Percentiles rank a stretch among this genome's conserved stretches.
Conservation (phyloP, 2,329 filamentous ascomycete genomes). For the Endocalyx cinctus region DNA sequence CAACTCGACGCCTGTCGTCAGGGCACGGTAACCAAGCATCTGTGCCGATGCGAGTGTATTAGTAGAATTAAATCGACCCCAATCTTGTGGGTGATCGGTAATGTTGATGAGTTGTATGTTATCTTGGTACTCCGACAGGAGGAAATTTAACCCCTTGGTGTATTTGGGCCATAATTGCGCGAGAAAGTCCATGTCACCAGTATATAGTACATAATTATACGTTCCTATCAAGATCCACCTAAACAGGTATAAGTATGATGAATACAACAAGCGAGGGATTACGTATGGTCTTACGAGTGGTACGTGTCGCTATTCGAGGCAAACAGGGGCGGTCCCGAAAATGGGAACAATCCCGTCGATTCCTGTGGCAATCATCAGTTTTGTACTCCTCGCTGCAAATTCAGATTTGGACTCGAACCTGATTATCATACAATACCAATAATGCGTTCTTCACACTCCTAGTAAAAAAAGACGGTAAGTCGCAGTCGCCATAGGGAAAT, state of each 20-base stretch:
- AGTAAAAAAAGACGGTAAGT: too few species aligned
- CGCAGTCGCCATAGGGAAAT: too few species aligned
- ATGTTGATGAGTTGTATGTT: constrained; percentile 19
- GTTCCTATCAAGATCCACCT: constrained; percentile 49
- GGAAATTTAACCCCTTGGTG: constrained; percentile 36
- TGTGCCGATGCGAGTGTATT: constrained; percentile 21
- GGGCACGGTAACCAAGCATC: constrained; percentile 41
- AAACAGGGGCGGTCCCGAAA: constrained; percentile 20
- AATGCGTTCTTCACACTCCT: constrained; percentile 42
- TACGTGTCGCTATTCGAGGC: constrained; percentile 22
- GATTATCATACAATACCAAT: constrained; percentile 30
- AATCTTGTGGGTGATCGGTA: constrained; percentile 16
- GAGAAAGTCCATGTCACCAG: constrained; percentile 46
- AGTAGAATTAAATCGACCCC: constrained; percentile 21
- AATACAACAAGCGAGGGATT: constrained; percentile 1
- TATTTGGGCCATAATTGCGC: constrained; percentile 43
- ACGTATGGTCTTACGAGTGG: constrained; percentile 22
- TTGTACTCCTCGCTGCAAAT: too few species aligned
- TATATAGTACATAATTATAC: constrained; percentile 54
- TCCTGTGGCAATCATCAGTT: too few species aligned
- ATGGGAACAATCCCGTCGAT: constrained; percentile 19
- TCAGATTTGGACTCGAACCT: constrained; percentile 18
- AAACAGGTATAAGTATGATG: too few species aligned
- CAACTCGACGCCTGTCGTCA: constrained; percentile 47
- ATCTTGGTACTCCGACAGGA: constrained; percentile 15